These are phyloP conservation scores for Saururus chinensis DNA, from an alignment of 164 flowering plant species.

Conservation along the genomic window DNA sequence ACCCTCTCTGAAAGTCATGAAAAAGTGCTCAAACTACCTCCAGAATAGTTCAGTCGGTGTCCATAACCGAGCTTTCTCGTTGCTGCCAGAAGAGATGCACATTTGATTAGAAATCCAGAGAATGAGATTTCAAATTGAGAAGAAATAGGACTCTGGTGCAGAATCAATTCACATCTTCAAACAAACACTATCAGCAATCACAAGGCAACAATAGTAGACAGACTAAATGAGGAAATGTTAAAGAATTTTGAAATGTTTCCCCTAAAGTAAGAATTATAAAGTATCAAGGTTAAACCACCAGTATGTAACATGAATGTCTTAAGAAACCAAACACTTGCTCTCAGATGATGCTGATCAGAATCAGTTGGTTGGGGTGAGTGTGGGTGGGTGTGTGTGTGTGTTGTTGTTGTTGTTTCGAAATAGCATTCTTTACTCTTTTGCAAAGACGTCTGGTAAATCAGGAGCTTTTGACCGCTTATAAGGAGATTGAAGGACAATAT, in stretches of 20 bases:
- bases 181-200: neutral
- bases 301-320: no score
- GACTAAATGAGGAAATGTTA: neutral
- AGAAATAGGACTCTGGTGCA: neutral
- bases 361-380: no score
- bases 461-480: no score
- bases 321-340: no score
- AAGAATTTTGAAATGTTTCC: neutral
- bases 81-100: slow-evolving; percentile 23
- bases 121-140: neutral
- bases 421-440: no score
- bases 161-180: neutral
- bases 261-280: neutral
- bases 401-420: no score
- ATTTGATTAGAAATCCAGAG: neutral
- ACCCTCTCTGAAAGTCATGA: neutral
- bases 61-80: slow-evolving; percentile 22
- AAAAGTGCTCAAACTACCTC: slow-evolving; percentile 21
- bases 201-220: neutral
- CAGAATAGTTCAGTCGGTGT: slow-evolving; percentile 20
- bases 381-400: no score
- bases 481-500: no score
- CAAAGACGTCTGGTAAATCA: no score
- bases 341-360: no score
- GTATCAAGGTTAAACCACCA: neutral